These are phyloP conservation scores for Microthyrium microscopicum DNA, from an alignment of 2,329 filamentous ascomycete genomes.

Conservation along the genomic window DNA sequence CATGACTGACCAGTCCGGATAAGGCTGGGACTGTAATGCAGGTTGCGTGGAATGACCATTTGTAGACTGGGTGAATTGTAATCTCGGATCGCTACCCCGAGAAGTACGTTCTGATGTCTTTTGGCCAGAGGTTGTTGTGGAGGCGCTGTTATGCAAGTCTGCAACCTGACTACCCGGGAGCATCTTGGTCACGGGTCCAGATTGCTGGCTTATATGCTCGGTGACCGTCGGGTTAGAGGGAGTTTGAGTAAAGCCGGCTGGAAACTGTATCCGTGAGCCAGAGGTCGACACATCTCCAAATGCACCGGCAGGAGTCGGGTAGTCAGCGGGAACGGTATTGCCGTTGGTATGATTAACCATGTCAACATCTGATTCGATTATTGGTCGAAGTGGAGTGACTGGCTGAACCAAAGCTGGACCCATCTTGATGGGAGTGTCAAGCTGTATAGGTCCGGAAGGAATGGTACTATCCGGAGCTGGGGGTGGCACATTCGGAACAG, in stretches of 20 bases:
- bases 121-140: conserved; percentile 71
- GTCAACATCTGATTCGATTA: neutral
- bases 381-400: no score
- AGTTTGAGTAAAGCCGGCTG: no score
- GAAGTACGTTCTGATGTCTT: conserved; percentile 39
- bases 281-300: conserved; percentile 27
- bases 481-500: no score
- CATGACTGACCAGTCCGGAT: conserved; percentile 37
- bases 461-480: no score
- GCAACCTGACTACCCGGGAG: conserved; percentile 38
- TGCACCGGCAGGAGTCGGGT: conserved; percentile 17
- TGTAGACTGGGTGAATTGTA: neutral
- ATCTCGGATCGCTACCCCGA: neutral
- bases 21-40: conserved; percentile 21
- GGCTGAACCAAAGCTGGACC: no score
- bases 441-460: no score
- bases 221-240: no score
- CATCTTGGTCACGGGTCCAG: conserved; percentile 44
- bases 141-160: conserved; percentile 69
- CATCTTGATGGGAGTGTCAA: no score
- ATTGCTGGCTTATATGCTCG: conserved; percentile 7
- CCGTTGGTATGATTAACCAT: conserved; percentile 1
- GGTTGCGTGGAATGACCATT: neutral
- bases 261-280: no score
- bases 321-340: conserved; percentile 12